These are phyloP conservation scores for Carex myosuroides DNA, from an alignment of 176 grass and related monocot species.

Conservation along the genomic window DNA sequence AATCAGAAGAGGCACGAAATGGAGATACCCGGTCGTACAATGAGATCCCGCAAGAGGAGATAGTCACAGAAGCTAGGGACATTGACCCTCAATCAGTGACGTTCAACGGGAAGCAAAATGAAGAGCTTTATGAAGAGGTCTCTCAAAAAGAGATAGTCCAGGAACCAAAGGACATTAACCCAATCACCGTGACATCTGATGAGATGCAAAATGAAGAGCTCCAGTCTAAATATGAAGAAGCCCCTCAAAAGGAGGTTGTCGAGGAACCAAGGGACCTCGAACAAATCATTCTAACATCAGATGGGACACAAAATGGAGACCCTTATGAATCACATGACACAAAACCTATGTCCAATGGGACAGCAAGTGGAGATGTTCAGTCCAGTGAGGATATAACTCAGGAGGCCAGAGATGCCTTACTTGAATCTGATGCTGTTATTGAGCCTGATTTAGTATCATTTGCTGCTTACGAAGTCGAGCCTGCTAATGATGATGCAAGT, in stretches of 20 bases:
- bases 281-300: background rate
- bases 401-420: background rate
- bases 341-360: background rate
- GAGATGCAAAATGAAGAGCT: constrained; percentile 4
- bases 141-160: background rate
- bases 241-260: background rate
- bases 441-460: background rate
- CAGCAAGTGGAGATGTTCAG: constrained; percentile 6
- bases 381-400: background rate
- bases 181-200: background rate
- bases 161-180: background rate
- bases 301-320: background rate
- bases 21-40: background rate
- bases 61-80: background rate
- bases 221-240: background rate
- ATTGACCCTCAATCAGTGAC: background rate
- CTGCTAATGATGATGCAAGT: background rate
- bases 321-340: background rate
- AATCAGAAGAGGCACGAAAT: background rate
- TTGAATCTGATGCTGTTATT: constrained; percentile 5
- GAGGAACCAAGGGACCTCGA: constrained; percentile 3
- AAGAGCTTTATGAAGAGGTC: background rate
- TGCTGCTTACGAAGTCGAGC: background rate
- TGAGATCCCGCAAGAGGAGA: background rate
- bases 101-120: background rate